phyloP scores from a whole-genome alignment of 2,329 filamentous ascomycete species.

The Byssochlamys sp. region DNA sequence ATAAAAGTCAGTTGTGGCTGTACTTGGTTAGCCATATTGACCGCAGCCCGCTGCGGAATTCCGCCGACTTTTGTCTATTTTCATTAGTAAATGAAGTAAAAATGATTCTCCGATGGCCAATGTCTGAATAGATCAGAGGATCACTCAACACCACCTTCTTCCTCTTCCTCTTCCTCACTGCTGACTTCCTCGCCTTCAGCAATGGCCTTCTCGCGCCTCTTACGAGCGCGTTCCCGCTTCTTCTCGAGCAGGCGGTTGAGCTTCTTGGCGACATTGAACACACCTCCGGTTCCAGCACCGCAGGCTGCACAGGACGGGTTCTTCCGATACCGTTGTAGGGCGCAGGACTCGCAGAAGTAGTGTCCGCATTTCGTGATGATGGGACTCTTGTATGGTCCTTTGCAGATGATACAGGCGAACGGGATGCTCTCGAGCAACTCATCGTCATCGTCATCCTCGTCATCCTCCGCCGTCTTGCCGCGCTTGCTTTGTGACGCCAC shows the following conservation, averaged over 20 bases:
- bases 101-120: background rate
- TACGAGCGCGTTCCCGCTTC: constrained; percentile 51
- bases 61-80: background rate
- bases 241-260: constrained; percentile 68
- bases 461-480: constrained; percentile 39
- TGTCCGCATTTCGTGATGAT: constrained; percentile 85
- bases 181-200: constrained; percentile 45
- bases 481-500: constrained; percentile 38
- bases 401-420: constrained; percentile 82
- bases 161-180: constrained; percentile 33
- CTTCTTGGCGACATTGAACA: constrained; percentile 80
- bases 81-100: background rate
- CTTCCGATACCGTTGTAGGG: constrained; percentile 73
- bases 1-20: too few relatives aligned
- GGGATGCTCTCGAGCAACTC: constrained; percentile 73
- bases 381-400: constrained; percentile 65
- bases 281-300: constrained; percentile 72
- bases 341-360: constrained; percentile 90
- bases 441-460: constrained; percentile 54
- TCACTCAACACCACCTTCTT: constrained; percentile 12
- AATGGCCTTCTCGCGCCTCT: constrained; percentile 43
- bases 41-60: background rate
- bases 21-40: background rate
- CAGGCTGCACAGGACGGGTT: constrained; percentile 81
- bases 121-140: background rate